These are phyloP conservation scores for Yarrowia sp. DNA, from an alignment of 805 yeast species.

Conservation along the genomic window DNA sequence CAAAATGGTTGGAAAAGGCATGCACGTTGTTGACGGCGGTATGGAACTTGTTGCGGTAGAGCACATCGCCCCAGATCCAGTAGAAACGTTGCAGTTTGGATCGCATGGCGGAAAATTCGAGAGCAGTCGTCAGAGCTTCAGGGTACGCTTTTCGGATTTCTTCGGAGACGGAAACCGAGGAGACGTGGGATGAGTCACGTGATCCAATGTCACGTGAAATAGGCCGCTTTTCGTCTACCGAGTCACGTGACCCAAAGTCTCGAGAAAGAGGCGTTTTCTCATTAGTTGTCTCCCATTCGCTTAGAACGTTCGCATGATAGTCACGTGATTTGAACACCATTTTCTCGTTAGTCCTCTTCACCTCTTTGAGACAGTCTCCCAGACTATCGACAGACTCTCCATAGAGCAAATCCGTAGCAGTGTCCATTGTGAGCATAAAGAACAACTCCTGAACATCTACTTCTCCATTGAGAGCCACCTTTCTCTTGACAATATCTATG, in stretches of 20 bases:
- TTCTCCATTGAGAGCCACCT: neutral
- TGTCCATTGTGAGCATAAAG: slow-evolving; percentile 49
- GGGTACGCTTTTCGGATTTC: slow-evolving; percentile 42
- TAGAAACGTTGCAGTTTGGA: slow-evolving; percentile 43
- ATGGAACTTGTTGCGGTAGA: slow-evolving; percentile 48
- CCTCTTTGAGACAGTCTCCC: slow-evolving; percentile 24
- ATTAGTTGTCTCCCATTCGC: too few relatives aligned
- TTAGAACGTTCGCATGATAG: neutral
- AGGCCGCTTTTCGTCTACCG: too few relatives aligned
- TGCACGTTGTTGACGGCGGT: slow-evolving; percentile 48
- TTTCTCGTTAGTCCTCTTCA: neutral
- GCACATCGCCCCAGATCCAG: slow-evolving; percentile 40
- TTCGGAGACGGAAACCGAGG: neutral
- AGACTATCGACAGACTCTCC: slow-evolving; percentile 48
- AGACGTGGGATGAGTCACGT: neutral
- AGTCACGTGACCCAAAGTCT: neutral
- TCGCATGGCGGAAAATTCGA: slow-evolving; percentile 41
- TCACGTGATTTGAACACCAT: neutral
- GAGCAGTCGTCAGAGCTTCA: slow-evolving; percentile 43
- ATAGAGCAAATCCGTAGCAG: slow-evolving; percentile 50
- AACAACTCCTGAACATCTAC: slow-evolving; percentile 48
- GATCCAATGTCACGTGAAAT: neutral
- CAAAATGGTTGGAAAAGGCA: slow-evolving; percentile 53
- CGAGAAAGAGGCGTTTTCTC: too few relatives aligned
- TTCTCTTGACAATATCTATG: neutral